phyloP scores from a whole-genome alignment of 2,329 filamentous ascomycete genomes.

The Colletotrichum australisinense region DNA sequence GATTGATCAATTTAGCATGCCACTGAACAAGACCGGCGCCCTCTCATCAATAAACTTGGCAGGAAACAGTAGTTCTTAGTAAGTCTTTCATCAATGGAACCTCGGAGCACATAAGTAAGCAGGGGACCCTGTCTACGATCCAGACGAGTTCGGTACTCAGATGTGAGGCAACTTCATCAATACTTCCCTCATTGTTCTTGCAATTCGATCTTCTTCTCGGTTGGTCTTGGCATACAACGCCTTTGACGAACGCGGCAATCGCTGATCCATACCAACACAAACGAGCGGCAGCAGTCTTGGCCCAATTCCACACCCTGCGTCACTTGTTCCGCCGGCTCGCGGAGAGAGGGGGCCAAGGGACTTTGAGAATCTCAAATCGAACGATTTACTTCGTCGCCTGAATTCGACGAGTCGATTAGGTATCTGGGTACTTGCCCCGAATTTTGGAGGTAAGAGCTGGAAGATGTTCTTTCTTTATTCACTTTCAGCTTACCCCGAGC shows the following conservation, averaged over 20 bases:
- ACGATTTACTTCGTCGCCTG: not conserved
- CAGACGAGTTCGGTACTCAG: not conserved
- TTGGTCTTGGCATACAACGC: not conserved
- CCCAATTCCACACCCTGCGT: conserved; percentile 1
- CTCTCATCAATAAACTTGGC: not conserved
- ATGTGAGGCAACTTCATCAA: not conserved
- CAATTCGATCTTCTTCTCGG: not conserved
- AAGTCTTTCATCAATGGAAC: not conserved
- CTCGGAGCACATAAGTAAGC: not conserved
- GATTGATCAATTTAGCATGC: not conserved
- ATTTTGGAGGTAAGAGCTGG: not conserved
- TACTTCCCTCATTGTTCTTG: not conserved
- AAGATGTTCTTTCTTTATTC: not conserved
- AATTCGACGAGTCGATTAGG: not conserved
- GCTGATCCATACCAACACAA: not conserved
- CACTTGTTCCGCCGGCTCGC: not conserved
- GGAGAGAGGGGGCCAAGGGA: not conserved
- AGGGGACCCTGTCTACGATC: not conserved
- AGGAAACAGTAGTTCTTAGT: not conserved
- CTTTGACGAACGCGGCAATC: conserved; percentile 11
- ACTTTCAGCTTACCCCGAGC: not conserved
- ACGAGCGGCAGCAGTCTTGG: not conserved
- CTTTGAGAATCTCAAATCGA: conserved; percentile 10
- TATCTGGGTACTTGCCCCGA: not conserved
- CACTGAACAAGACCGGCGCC: not conserved